Evolutionary conservation across 169 alveolate species (phyloP).

Genomic region (Eimeria praecox): DNA sequence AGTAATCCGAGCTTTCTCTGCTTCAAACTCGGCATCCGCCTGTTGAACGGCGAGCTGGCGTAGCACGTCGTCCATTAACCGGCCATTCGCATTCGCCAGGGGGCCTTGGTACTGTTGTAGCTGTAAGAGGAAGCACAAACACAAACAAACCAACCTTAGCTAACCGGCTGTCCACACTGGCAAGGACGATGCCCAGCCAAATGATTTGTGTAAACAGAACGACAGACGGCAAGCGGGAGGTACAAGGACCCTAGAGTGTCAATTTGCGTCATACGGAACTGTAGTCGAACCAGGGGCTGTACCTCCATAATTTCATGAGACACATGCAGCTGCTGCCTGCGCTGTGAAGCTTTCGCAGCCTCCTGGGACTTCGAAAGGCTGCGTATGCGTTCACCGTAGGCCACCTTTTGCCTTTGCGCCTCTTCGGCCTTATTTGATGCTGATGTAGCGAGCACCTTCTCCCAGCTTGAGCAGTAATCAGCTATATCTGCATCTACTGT

Average conservation of each 20-base stretch:
- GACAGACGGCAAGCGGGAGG: neutral
- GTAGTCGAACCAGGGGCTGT: neutral
- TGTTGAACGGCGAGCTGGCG: slow-evolving; percentile 39
- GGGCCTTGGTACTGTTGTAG: slow-evolving; percentile 66
- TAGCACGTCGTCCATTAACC: slow-evolving; percentile 49
- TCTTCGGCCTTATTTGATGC: slow-evolving; percentile 45
- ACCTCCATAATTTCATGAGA: slow-evolving; percentile 69
- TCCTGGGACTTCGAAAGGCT: slow-evolving; percentile 67
- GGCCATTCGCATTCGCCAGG: slow-evolving; percentile 23
- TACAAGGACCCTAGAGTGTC: neutral
- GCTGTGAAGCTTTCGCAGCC: neutral
- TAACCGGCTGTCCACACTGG: neutral
- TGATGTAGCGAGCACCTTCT: slow-evolving; percentile 24
- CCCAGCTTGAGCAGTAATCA: slow-evolving; percentile 65
- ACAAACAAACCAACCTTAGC: neutral
- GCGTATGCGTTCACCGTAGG: slow-evolving; percentile 27
- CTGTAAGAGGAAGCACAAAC: neutral
- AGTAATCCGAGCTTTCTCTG: neutral
- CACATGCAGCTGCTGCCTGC: slow-evolving; percentile 62
- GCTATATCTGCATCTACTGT: slow-evolving; percentile 48
- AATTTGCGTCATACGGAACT: neutral
- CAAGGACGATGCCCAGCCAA: neutral
- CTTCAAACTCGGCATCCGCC: slow-evolving; percentile 25
- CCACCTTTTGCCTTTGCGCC: slow-evolving; percentile 27
- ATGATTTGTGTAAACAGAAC: neutral